Evolutionary conservation across 192 early-diverging fungal genomes (phyloP).

Genomic region (Coemansia sp.): DNA sequence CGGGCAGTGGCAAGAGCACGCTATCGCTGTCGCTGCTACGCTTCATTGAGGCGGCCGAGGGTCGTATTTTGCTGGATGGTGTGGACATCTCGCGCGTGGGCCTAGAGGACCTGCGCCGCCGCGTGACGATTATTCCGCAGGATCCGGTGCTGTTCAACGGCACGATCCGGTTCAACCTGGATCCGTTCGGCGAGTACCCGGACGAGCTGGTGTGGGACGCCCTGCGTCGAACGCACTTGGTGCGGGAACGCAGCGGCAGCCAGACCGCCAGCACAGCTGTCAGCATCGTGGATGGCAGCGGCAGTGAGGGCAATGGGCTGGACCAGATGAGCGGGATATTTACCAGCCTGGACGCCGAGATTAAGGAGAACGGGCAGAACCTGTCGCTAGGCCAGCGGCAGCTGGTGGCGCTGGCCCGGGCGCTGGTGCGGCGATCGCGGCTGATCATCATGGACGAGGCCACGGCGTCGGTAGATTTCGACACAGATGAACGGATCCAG

Average conservation of each 20-base stretch:
- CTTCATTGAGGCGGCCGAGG: constrained; percentile 64
- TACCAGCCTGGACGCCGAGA: constrained; percentile 57
- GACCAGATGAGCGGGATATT: constrained; percentile 22
- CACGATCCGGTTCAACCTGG: constrained; percentile 80
- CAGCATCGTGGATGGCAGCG: not conserved
- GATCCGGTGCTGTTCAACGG: constrained; percentile 79
- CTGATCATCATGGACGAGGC: constrained; percentile 86
- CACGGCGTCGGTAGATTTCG: constrained; percentile 82
- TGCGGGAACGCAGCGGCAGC: constrained; percentile 15
- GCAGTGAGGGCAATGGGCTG: not conserved
- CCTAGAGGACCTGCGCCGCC: constrained; percentile 70
- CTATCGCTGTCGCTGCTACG: constrained; percentile 70
- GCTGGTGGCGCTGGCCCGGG: constrained; percentile 71
- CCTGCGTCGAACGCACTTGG: constrained; percentile 68
- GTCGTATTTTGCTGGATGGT: constrained; percentile 66
- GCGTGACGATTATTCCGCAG: constrained; percentile 87
- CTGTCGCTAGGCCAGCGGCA: constrained; percentile 78
- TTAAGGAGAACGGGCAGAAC: constrained; percentile 79
- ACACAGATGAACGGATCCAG: constrained; percentile 85
- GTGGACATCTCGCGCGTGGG: constrained; percentile 68
- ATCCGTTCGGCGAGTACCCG: constrained; percentile 74
- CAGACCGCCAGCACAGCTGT: not conserved
- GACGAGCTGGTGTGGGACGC: constrained; percentile 77
- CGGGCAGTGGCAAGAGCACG: constrained; percentile 80
- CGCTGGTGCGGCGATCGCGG: constrained; percentile 61